Evolutionary conservation across 768 basidiomycete genomes (phyloP), one percentile per base, ranked within the genome.

Genomic region (Mycena alexandri): DNA sequence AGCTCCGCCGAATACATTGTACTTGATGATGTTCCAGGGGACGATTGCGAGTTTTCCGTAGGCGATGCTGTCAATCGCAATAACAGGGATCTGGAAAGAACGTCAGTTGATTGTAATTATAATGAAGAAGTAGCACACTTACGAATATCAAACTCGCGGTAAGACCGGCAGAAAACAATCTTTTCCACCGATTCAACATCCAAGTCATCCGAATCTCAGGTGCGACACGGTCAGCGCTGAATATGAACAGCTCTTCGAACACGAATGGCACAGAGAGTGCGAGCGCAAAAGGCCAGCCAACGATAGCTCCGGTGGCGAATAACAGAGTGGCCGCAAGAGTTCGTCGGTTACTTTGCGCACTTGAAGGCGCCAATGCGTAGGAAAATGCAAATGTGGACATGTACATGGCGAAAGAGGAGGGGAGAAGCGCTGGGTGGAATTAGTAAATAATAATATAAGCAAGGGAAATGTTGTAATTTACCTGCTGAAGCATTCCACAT

Each of bases 281-380:
- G 19, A 95, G 84, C n/a, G 93, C 85, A 77, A 99, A 99, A 8
- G 98, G 98, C 98, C 98, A 99, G 7, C 97, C 98, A 38, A 98
- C 87, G 55, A 99, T 87, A 2, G 90, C 94, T 7, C 94, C 96
- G 8, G 89, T 76, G 2, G 93, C 94, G 75, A 95, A 94, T 53
- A 85, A 79, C 51, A 91, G 65, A 0, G 93, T 93, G 0, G 93
- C 89, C 10, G 84, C 79, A 29, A 92, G 76, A 12, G 92, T 90
- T 38, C 92, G 84, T 51, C 81, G 81, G 66, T 80, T 75, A 74
- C 90, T 85, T 44, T 76, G 73, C 68, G 82, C 74, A 71, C 84
- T 89, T 0, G 91, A 81, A 5, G 91, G 89, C 47, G 84, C 82
- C 47, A 93, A 75, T 2, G 87, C 87, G 71, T 86, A 93, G 0